Evolutionary conservation across 768 basidiomycete species (phyloP).

Genomic region (Paxillus ammoniavirescens): DNA sequence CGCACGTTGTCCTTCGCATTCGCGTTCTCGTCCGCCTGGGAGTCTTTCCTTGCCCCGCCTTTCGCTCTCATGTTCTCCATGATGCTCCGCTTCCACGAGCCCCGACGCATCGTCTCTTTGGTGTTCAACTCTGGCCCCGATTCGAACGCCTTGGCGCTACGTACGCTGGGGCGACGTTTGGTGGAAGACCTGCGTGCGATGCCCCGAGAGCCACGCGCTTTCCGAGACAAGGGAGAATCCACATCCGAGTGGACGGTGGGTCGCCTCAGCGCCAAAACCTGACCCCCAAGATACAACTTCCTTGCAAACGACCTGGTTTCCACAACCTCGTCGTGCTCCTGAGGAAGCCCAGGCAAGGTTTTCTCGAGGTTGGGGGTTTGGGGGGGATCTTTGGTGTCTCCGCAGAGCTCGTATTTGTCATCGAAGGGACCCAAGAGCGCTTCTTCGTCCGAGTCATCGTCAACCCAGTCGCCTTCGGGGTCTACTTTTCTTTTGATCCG

Average conservation of each 20-base stretch:
- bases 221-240: not conserved
- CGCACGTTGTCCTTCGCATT: not conserved
- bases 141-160: slow-evolving; percentile 12
- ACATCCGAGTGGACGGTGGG: not conserved
- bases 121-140: not conserved
- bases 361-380: slow-evolving; percentile 11
- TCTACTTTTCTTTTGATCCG: slow-evolving; percentile 7
- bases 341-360: slow-evolving; percentile 11
- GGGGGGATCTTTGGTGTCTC: not conserved
- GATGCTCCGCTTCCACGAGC: slow-evolving; percentile 27
- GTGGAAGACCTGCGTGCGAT: slow-evolving; percentile 11
- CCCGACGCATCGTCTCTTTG: slow-evolving; percentile 24
- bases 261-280: slow-evolving; percentile 15
- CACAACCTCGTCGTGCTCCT: not conserved
- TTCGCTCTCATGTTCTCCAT: slow-evolving; percentile 15
- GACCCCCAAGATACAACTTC: slow-evolving; percentile 15
- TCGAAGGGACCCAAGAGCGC: slow-evolving; percentile 24
- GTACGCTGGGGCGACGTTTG: slow-evolving; percentile 14
- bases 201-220: not conserved
- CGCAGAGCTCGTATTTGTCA: slow-evolving; percentile 17
- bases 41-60: slow-evolving; percentile 3
- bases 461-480: slow-evolving; percentile 17
- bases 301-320: slow-evolving; percentile 21
- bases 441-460: slow-evolving; percentile 28
- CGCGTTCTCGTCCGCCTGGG: slow-evolving; percentile 15